Percentiles rank a stretch among this genome's conserved stretches.
Conservation (phyloP, 768 basidiomycete genomes). For the Favolaschia claudopus region DNA sequence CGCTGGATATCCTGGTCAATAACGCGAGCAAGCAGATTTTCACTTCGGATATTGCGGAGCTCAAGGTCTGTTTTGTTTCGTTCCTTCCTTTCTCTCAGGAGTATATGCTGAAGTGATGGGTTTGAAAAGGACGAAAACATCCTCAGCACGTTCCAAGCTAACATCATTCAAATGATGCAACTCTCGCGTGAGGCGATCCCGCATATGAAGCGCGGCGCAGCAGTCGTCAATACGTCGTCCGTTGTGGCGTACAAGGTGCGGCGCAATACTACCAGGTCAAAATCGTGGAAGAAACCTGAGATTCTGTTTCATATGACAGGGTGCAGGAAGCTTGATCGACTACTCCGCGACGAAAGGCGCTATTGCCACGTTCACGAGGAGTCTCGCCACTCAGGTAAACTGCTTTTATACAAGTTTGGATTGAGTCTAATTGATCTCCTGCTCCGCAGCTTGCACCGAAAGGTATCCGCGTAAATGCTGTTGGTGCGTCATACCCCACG, state of each 20-base stretch:
- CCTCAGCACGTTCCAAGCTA: conserved; percentile 61
- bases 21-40: conserved; percentile 61
- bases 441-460: conserved; percentile 57
- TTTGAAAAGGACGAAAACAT: conserved; percentile 59
- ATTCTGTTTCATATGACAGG: too few relatives aligned
- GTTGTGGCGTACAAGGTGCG: conserved; percentile 60
- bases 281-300: too few relatives aligned
- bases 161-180: conserved; percentile 68
- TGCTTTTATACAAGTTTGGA: background rate
- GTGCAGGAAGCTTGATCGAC: conserved; percentile 41
- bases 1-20: conserved; percentile 65
- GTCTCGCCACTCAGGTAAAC: conserved; percentile 52
- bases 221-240: conserved; percentile 69
- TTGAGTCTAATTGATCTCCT: background rate
- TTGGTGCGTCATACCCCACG: too few relatives aligned
- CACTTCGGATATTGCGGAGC: background rate
- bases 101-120: too few relatives aligned
- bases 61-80: conserved; percentile 5
- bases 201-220: conserved; percentile 62
- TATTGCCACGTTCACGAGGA: conserved; percentile 63
- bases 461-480: conserved; percentile 63
- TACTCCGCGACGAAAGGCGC: conserved; percentile 70
- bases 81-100: conserved; percentile 43
- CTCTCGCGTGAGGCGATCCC: conserved; percentile 63
- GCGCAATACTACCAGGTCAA: too few relatives aligned